Base-by-base conservation (phyloP, 139 green algal species). In the Coelastrella sp. region DNA sequence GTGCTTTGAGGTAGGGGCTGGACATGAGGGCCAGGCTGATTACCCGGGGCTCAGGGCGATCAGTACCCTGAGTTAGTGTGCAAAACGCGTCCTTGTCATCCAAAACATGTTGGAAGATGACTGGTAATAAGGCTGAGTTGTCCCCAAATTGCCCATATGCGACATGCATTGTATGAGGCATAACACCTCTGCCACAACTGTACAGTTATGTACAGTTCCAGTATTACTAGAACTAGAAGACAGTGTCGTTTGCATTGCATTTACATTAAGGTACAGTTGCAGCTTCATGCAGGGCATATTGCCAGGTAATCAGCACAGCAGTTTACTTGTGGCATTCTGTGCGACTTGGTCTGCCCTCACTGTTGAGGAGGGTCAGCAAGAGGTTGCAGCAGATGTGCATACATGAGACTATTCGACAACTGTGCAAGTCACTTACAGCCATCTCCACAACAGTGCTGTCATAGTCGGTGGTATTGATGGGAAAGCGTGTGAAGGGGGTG, bases 1-100 rank as follows among this genome's bases (percentile, higher is more conserved):
- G 22, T 6, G 59, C 59, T 59, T 86, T 86, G 59, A 75, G 8
- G 80, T 86, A 86, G 7, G 80, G 80, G 80, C 59, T 86, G 59
- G 14, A n/a, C 4, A 24, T n/a, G 6, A 86, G 24, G 7, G 80
- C 80, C n/a, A 86, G 9, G 11, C 80, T 86, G 22, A 86, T 57
- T 12, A 8, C 80, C 8, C 80, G 80, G 1, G 80, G 20, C 20
- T 59, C 25, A 14, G 80, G 80, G 5, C 59, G 80, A 25, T 24
- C 10, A 0, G 59, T 9, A 7, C n/a, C 22, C 80, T 86, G 59
- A n/a, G 20, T 22, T 22, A 4, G 15, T 14, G 63, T 22, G 63
- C 12, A 72, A 72, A 72, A 72, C 3, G 15, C 63, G 5, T 14
- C 12, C 3, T 14, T 17, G 63, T 17, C 63, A 72, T 14, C 15